Evolutionary conservation across 1,284 basidiomycete genomes (phyloP).

Genomic region (Moniliella sp.): DNA sequence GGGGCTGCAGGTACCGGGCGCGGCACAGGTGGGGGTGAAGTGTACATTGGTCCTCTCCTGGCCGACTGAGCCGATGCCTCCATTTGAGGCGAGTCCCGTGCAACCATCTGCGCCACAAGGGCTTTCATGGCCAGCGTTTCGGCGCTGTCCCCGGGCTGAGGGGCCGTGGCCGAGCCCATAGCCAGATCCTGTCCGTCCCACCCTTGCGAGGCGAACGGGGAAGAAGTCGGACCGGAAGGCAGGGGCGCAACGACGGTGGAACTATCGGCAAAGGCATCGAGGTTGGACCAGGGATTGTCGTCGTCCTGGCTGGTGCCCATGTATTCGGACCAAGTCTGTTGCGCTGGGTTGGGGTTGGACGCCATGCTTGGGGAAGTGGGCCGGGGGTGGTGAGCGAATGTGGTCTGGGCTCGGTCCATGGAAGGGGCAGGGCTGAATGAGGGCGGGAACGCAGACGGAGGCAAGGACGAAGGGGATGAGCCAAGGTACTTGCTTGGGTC

Average conservation of each 20-base stretch:
- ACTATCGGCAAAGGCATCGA: slow-evolving; percentile 14
- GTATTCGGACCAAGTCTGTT: slow-evolving; percentile 11
- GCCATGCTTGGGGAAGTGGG: not conserved
- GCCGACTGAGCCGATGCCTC: not conserved
- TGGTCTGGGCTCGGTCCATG: not conserved
- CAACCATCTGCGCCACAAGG: not conserved
- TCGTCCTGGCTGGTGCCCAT: slow-evolving; percentile 7
- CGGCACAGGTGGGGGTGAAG: not conserved
- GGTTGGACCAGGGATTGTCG: slow-evolving; percentile 15
- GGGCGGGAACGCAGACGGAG: not conserved
- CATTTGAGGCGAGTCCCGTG: not conserved
- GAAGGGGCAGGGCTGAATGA: not conserved
- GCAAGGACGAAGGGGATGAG: too few species aligned
- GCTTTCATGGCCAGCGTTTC: too few species aligned
- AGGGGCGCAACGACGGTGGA: not conserved
- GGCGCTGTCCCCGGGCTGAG: not conserved
- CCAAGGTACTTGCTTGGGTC: too few species aligned
- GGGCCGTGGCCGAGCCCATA: not conserved
- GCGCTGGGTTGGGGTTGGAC: not conserved
- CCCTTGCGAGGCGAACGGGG: not conserved
- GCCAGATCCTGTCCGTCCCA: not conserved
- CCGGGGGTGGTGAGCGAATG: not conserved
- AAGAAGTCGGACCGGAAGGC: not conserved
- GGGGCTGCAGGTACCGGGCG: not conserved
- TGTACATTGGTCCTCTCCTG: not conserved